Conservation (phyloP, 352 stramenopile genomes). For the Pythium sp. region DNA sequence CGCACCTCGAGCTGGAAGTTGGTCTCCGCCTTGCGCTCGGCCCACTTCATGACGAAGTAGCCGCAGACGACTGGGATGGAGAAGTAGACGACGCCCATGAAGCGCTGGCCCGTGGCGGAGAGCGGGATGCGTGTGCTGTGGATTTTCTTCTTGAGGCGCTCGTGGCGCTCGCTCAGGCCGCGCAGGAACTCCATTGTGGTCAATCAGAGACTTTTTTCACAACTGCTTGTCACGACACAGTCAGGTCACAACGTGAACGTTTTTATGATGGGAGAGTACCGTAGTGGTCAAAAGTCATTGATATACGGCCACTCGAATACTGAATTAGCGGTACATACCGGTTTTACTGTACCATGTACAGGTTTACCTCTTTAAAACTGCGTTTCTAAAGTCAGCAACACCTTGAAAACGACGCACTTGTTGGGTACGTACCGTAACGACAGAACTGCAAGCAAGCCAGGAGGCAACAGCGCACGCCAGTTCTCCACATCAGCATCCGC, state of each 20-base stretch:
- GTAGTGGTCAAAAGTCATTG: not conserved
- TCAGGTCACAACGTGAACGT: not conserved
- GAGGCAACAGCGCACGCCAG: not conserved
- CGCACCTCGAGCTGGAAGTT: constrained; percentile 77
- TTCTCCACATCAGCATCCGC: not conserved
- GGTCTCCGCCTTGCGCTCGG: constrained; percentile 57
- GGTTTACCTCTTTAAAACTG: too few species aligned
- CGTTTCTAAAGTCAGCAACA: not conserved
- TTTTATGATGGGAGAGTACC: not conserved
- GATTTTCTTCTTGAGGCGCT: constrained; percentile 91
- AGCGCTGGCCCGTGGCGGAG: constrained; percentile 76
- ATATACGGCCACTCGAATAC: too few species aligned
- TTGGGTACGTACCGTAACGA: not conserved
- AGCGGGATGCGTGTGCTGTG: constrained; percentile 90
- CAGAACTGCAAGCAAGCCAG: not conserved
- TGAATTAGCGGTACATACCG: too few species aligned
- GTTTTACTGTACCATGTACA: too few species aligned
- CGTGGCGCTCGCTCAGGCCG: constrained; percentile 69
- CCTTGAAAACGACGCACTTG: too few species aligned
- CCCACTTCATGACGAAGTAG: constrained; percentile 93
- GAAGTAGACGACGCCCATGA: constrained; percentile 92
- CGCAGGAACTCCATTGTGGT: constrained; percentile 73
- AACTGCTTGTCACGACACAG: not conserved
- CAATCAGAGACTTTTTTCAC: not conserved
- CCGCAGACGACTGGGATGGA: constrained; percentile 81